A percentile compares a stretch with the other conserved stretches of the same genome.
These are phyloP conservation scores for Aspergillus luchuensis DNA, from an alignment of 2,329 filamentous ascomycete species.

Conservation along the genomic window DNA sequence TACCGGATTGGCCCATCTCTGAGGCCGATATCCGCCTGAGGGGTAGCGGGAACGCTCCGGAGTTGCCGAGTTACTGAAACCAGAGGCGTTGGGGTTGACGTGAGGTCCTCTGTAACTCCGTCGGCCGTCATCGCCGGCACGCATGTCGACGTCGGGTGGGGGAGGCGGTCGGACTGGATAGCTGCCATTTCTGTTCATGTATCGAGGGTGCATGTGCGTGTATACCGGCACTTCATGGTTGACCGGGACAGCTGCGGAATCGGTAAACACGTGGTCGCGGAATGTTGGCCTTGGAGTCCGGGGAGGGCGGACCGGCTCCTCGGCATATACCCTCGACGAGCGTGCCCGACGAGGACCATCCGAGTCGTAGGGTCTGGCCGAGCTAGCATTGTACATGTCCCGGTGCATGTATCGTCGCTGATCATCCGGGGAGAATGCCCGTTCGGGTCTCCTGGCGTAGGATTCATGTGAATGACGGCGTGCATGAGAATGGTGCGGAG, in stretches of 20 bases:
- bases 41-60: conserved; percentile 2
- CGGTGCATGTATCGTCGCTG: conserved; percentile 14
- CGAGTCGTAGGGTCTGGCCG: conserved; percentile 22
- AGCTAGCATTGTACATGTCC: conserved; percentile 10
- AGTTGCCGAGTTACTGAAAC: conserved; percentile 10
- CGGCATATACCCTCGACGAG: conserved; percentile 13
- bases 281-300: conserved; percentile 12
- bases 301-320: conserved; percentile 18
- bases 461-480: conserved; percentile 43
- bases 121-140: conserved; percentile 27
- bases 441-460: conserved; percentile 32
- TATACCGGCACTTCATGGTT: conserved; percentile 15
- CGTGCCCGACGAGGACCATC: conserved; percentile 21
- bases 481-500: conserved; percentile 26
- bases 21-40: neutral
- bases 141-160: conserved; percentile 25
- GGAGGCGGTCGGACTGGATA: conserved; percentile 25
- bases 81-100: conserved; percentile 3
- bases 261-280: conserved; percentile 21
- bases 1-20: conserved; percentile 11
- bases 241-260: conserved; percentile 14
- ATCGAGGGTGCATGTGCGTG: conserved; percentile 19
- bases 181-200: conserved; percentile 14
- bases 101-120: conserved; percentile 27
- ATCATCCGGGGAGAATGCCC: conserved; percentile 31